Conservation (phyloP, 1,284 basidiomycete species). For the Austroboletus rostrupii region DNA sequence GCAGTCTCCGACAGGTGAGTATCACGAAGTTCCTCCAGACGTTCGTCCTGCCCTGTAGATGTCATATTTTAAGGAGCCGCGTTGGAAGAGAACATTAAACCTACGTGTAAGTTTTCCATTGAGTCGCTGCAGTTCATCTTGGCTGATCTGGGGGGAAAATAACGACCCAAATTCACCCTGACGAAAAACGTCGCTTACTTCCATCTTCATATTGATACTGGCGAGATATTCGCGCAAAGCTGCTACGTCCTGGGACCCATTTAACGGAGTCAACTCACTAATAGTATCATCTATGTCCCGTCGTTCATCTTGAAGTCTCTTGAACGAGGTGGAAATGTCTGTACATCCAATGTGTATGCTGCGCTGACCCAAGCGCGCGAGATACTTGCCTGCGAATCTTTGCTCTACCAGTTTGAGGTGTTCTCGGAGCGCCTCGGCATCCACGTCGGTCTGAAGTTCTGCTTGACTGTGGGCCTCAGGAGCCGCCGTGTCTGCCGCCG, state of each 20-base stretch:
- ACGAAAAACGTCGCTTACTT: constrained; percentile 43
- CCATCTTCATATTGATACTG: constrained; percentile 63
- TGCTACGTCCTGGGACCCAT: constrained; percentile 60
- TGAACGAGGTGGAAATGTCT: constrained; percentile 78
- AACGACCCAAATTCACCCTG: background rate
- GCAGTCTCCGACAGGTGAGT: constrained; percentile 74
- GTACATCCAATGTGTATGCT: constrained; percentile 4
- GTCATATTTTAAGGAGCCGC: constrained; percentile 3
- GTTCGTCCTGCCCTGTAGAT: constrained; percentile 72
- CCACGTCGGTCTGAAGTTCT: constrained; percentile 18
- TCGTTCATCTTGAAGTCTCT: constrained; percentile 68
- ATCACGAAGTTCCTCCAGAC: constrained; percentile 79
- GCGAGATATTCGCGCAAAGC: constrained; percentile 72
- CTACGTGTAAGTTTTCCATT: constrained; percentile 68
- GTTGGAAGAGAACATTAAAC: background rate
- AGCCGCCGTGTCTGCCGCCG: background rate
- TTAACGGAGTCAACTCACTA: constrained; percentile 69
- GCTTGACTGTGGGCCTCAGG: background rate
- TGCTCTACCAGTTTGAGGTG: constrained; percentile 67
- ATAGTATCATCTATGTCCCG: constrained; percentile 67
- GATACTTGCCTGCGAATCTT: constrained; percentile 56
- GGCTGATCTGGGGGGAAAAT: constrained; percentile 46
- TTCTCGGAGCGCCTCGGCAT: constrained; percentile 58
- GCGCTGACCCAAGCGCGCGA: background rate
- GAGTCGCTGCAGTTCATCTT: constrained; percentile 72